Conservation (phyloP, 139 green algal species). For the Desmodesmus armatus region DNA sequence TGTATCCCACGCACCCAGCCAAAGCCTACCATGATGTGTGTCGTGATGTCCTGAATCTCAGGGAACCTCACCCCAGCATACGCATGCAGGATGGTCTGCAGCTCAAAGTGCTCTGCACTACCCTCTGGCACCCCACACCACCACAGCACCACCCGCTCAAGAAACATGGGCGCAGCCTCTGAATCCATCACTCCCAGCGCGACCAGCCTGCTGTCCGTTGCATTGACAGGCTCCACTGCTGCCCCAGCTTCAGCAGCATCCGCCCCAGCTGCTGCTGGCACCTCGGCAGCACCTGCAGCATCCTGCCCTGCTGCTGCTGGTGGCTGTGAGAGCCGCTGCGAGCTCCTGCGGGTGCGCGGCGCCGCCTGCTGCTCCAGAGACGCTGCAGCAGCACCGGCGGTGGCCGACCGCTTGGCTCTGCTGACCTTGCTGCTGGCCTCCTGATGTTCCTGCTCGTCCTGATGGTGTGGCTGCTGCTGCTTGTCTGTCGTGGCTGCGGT, state of each 20-base stretch:
- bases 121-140: conserved; percentile 23
- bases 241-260: not conserved
- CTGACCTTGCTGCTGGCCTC: not conserved
- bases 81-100: conserved; percentile 11
- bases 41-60: not conserved
- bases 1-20: not conserved
- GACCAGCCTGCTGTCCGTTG: not conserved
- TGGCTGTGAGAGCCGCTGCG: not conserved
- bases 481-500: not conserved
- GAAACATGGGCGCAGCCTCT: conserved; percentile 4
- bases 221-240: conserved; percentile 25
- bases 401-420: not conserved
- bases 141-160: conserved; percentile 44
- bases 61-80: conserved; percentile 24
- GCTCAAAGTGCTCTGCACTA: not conserved
- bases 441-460: not conserved
- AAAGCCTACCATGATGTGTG: conserved; percentile 36
- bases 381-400: not conserved
- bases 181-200: not conserved
- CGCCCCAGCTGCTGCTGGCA: conserved; percentile 24
- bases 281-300: not conserved
- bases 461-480: conserved; percentile 3
- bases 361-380: not conserved
- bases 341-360: not conserved
- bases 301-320: conserved; percentile 29